Base-by-base conservation (phyloP, 331 rosid genomes). In the Malus hybrid region DNA sequence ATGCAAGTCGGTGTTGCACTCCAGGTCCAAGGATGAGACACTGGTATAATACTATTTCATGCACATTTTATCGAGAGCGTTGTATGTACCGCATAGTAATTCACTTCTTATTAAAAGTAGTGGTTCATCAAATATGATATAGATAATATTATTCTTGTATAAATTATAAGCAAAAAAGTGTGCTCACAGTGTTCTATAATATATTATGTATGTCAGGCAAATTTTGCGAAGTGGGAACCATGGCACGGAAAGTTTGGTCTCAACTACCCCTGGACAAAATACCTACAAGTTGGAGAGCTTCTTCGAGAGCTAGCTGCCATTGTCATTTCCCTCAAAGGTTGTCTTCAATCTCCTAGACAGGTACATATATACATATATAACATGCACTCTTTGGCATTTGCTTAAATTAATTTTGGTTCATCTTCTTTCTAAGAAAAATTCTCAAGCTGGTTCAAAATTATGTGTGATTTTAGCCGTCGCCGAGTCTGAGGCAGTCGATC, bases 221-320 rank as follows among this genome's bases (percentile, higher is more conserved):
- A 87, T 76, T 94, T 88, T 69, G 97, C 99, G 76, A 90, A 82
- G 67, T 94, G 99, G 99, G 99, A 94, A 76, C 99, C 97, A 9
- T 94, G 99, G 99, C 99, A 89, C 82, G 92, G 97, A 20, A 94
- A 81, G 83, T 94, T 94, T 76, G 97, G 99, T 67, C 88, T 84
- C 66, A 65, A 78, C 34, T 83, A 94, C 80, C 99, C 99, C 7
- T 92, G 99, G 99, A 80, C 74, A 6, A 87, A 86, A 72, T 94
- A 94, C 82, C 86, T 94, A 50, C 79, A 87, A 65, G 80, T 90
- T 54, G 97, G 92, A 42, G 96, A 87, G 46, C 78, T 57, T 52
- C 89, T 92, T 57, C 76, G 96, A 70, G 99, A 92, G 61, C 44
- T 94, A 34, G 92, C 97, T 36, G 76, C 90, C 24, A 76, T 82